Conservation (phyloP, 1,139 yeast genomes). For the Suhomyces taliae region DNA sequence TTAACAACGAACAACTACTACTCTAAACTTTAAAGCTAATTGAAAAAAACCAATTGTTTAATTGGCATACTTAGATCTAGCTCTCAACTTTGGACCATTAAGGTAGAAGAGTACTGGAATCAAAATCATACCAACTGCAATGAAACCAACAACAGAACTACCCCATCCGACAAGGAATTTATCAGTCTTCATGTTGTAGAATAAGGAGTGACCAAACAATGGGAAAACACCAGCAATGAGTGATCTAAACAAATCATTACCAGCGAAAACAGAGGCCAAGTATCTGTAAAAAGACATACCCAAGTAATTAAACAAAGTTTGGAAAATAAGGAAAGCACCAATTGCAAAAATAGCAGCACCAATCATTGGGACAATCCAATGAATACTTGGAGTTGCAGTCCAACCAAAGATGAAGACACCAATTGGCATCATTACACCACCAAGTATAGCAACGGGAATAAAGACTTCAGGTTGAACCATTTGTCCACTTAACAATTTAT, state of each 20-base stretch:
- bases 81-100: constrained; percentile 51
- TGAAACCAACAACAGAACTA: constrained; percentile 46
- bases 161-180: constrained; percentile 62
- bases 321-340: constrained; percentile 44
- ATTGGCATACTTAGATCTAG: constrained; percentile 42
- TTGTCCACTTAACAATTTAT: constrained; percentile 22
- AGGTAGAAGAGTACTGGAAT: constrained; percentile 50
- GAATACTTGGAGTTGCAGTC: constrained; percentile 40
- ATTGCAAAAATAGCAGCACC: constrained; percentile 41
- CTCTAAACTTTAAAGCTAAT: too few species aligned
- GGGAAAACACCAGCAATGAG: constrained; percentile 63
- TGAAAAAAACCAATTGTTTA: background rate
- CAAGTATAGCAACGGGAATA: constrained; percentile 45
- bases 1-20: too few species aligned
- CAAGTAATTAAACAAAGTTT: constrained; percentile 37
- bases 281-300: constrained; percentile 38
- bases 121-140: constrained; percentile 40
- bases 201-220: constrained; percentile 55
- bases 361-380: constrained; percentile 46
- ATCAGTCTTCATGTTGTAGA: constrained; percentile 36
- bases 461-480: constrained; percentile 40
- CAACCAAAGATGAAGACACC: constrained; percentile 53
- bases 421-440: constrained; percentile 41
- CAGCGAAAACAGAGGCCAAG: constrained; percentile 61
- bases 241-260: constrained; percentile 53